phyloP scores from a whole-genome alignment of 129 eudicot species.

The Artemisia annua region DNA sequence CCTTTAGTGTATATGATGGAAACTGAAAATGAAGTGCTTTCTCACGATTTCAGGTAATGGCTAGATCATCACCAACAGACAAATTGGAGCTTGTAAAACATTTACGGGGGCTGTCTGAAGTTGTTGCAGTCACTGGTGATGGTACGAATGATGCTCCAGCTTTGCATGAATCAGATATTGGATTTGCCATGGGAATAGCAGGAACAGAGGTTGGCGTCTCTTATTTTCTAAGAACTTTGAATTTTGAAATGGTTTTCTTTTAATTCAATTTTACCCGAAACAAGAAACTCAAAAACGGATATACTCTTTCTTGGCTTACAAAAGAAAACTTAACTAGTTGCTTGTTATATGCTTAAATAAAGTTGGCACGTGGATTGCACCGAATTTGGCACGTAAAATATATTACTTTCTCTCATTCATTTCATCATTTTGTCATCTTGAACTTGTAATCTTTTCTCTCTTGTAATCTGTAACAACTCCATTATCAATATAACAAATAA shows the following conservation, averaged over 20 bases:
- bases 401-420: no score
- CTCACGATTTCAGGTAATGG: constrained; percentile 69
- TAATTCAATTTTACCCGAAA: background rate
- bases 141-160: constrained; percentile 99
- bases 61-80: constrained; percentile 92
- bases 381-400: no score
- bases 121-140: constrained; percentile 97
- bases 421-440: no score
- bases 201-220: constrained; percentile 86
- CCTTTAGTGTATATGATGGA: background rate
- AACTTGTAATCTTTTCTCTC: no score
- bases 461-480: no score
- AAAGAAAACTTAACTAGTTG: background rate
- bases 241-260: background rate
- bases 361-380: no score
- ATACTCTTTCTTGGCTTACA: background rate
- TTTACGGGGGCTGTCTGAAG: constrained; percentile 59
- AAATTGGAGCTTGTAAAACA: constrained; percentile 66
- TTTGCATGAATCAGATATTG: constrained; percentile 91
- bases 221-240: background rate
- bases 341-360: no score
- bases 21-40: constrained; percentile 18
- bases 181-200: constrained; percentile 97
- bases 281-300: background rate
- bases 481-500: no score